phyloP scores from a whole-genome alignment of 306 rosid species.

The Delonix regia region DNA sequence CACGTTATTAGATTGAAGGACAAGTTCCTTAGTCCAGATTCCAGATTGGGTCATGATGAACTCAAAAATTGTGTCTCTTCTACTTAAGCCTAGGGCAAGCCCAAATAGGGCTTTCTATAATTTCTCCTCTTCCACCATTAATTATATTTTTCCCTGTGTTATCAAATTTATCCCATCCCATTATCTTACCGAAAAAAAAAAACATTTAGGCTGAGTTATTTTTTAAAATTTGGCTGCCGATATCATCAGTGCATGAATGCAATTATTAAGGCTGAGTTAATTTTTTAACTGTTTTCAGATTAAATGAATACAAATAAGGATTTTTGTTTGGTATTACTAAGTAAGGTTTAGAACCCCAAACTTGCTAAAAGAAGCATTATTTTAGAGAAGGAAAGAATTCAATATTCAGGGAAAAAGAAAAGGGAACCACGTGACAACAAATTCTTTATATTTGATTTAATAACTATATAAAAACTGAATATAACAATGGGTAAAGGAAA shows the following conservation, averaged over 20 bases:
- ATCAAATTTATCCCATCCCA: background rate
- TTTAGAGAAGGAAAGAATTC: background rate
- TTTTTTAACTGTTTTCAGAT: background rate
- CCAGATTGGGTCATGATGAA: background rate
- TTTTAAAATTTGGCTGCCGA: background rate
- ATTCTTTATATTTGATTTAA: background rate
- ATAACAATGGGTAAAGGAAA: conserved; percentile 12
- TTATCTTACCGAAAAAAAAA: background rate
- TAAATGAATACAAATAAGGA: background rate
- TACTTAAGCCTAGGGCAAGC: background rate
- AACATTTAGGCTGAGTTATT: background rate
- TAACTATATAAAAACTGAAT: background rate
- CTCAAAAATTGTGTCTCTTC: background rate
- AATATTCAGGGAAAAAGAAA: no score
- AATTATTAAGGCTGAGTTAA: background rate
- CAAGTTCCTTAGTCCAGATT: background rate
- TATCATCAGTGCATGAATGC: background rate
- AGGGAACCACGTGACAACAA: background rate
- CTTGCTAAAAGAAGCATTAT: background rate
- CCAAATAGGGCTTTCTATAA: background rate
- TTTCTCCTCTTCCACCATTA: background rate
- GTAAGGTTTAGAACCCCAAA: background rate
- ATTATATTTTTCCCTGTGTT: background rate
- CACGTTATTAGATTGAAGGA: no score
- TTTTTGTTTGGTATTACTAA: background rate